phyloP scores from a whole-genome alignment of 345 rosid genomes.

The Populus ilicifolia region DNA sequence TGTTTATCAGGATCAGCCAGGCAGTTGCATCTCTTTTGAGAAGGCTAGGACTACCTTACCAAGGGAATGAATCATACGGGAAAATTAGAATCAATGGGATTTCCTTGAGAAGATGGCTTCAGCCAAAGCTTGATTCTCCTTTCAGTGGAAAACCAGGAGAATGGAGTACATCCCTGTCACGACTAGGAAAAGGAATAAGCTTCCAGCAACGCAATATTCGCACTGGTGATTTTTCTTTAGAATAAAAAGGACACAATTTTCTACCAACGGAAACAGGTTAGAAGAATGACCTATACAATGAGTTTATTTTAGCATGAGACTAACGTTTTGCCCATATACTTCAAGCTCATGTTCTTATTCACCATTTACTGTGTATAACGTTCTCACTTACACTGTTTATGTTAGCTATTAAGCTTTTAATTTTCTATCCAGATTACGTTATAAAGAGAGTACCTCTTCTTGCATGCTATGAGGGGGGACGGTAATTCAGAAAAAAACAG shows the following conservation, averaged over 20 bases:
- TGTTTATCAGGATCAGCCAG: slow-evolving; percentile 53
- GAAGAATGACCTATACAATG: background rate
- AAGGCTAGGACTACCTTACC: slow-evolving; percentile 63
- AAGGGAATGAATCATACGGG: slow-evolving; percentile 70
- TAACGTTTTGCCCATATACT: no score
- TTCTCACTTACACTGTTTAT: no score
- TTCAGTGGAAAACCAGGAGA: slow-evolving; percentile 60
- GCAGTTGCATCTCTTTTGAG: slow-evolving; percentile 66
- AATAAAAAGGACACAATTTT: slow-evolving; percentile 21
- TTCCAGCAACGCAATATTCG: slow-evolving; percentile 80
- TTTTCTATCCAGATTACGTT: no score
- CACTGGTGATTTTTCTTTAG: slow-evolving; percentile 56
- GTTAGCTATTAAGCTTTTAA: no score
- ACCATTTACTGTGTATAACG: no score
- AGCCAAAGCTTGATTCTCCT: slow-evolving; percentile 68
- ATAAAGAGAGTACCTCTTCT: no score
- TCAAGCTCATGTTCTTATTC: no score
- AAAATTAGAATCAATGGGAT: slow-evolving; percentile 70
- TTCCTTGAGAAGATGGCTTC: slow-evolving; percentile 74
- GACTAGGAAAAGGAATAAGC: slow-evolving; percentile 57
- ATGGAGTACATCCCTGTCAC: slow-evolving; percentile 41
- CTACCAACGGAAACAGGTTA: background rate
- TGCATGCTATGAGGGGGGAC: no score
- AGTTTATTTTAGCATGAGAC: slow-evolving; percentile 1
- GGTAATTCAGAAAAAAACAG: no score